Conservation (phyloP, 2,329 filamentous ascomycete species). For the Diplodia seriata region DNA sequence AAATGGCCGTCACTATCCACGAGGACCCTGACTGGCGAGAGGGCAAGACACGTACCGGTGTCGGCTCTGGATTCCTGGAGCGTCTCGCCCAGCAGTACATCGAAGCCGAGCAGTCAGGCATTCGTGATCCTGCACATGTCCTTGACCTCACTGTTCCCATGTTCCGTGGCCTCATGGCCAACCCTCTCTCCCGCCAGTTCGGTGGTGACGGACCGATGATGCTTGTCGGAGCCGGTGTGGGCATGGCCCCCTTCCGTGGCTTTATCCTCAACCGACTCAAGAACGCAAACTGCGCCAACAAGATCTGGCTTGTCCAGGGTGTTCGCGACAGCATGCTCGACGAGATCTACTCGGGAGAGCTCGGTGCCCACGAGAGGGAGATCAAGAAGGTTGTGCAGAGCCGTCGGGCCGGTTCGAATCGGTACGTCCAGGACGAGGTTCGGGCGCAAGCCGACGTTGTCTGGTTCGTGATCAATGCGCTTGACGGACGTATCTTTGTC, state of each 20-base stretch:
- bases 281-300: constrained; percentile 95
- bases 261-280: constrained; percentile 94
- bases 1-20: constrained; percentile 96
- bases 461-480: constrained; percentile 94
- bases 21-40: constrained; percentile 80
- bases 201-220: constrained; percentile 96
- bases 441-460: constrained; percentile 91
- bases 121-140: constrained; percentile 49
- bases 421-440: constrained; percentile 97
- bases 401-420: constrained; percentile 69
- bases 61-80: constrained; percentile 93
- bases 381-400: constrained; percentile 60
- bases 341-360: constrained; percentile 95
- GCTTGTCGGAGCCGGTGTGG: constrained; percentile 93
- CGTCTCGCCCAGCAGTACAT: constrained; percentile 78
- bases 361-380: constrained; percentile 80
- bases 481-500: constrained; percentile 96
- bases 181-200: constrained; percentile 91
- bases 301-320: constrained; percentile 95
- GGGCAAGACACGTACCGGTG: constrained; percentile 73
- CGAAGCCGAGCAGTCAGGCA: constrained; percentile 66
- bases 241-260: constrained; percentile 95
- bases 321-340: constrained; percentile 93
- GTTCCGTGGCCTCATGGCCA: constrained; percentile 98
- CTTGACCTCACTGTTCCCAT: constrained; percentile 82